Conservation (phyloP, 2,329 filamentous ascomycete species). For the Lachnum nothofagi region DNA sequence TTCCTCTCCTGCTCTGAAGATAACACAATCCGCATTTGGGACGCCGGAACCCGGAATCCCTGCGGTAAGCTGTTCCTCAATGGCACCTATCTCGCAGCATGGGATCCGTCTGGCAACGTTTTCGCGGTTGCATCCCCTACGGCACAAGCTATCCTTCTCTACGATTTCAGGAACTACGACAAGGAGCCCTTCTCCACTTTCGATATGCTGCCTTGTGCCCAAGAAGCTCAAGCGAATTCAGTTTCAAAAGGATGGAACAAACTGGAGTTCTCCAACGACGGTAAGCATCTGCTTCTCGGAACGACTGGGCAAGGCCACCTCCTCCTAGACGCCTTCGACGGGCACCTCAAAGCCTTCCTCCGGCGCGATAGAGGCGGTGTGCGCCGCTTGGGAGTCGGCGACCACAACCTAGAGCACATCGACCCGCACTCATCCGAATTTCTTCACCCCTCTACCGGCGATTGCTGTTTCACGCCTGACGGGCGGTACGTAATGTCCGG, state of each 20-base stretch:
- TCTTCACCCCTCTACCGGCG: conserved; percentile 57
- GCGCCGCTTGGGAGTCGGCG: conserved; percentile 49
- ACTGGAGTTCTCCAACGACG: conserved; percentile 93
- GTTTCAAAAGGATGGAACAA: conserved; percentile 74
- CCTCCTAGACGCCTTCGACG: conserved; percentile 87
- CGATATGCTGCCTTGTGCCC: conserved; percentile 57
- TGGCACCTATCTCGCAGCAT: conserved; percentile 76
- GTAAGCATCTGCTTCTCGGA: conserved; percentile 76
- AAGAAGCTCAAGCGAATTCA: conserved; percentile 45
- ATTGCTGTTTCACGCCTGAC: conserved; percentile 85
- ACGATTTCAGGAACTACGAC: conserved; percentile 90
- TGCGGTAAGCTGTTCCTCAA: conserved; percentile 76
- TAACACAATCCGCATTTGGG: conserved; percentile 88
- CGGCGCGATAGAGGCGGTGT: conserved; percentile 52
- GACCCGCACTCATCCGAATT: conserved; percentile 29
- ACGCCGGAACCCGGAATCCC: conserved; percentile 66
- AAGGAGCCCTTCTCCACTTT: conserved; percentile 84
- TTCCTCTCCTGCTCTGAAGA: conserved; percentile 91
- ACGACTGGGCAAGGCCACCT: conserved; percentile 84
- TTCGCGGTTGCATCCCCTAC: conserved; percentile 83
- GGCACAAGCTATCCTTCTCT: conserved; percentile 76
- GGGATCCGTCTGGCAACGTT: conserved; percentile 85
- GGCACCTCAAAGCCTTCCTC: conserved; percentile 70
- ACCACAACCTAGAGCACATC: conserved; percentile 33
- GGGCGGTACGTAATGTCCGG: conserved; percentile 84